Evolutionary conservation across 208 protist genomes (phyloP).

Genomic region (Acanthamoeba sp.): DNA sequence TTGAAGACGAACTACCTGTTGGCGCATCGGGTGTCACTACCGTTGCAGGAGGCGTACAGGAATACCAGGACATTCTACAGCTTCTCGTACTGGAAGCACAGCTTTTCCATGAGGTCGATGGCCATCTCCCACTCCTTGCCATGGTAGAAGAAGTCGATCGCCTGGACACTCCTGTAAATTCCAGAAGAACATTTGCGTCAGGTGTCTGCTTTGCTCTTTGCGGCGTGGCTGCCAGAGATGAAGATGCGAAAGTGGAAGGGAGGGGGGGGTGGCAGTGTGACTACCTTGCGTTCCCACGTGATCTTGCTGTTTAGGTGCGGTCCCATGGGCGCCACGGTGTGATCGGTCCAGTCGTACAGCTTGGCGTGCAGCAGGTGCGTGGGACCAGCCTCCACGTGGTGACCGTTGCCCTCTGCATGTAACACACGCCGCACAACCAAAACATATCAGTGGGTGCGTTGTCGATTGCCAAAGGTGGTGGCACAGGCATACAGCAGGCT

Average conservation of each 20-base stretch:
- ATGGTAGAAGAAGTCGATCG: constrained; percentile 83
- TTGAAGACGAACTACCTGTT: no score
- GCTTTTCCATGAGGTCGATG: constrained; percentile 76
- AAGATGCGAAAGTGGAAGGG: no score
- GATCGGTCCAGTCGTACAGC: constrained; percentile 78
- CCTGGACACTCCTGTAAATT: constrained; percentile 70
- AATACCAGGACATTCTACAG: constrained; percentile 76
- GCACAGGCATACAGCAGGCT: not conserved
- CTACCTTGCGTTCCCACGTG: constrained; percentile 75
- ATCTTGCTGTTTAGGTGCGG: constrained; percentile 9
- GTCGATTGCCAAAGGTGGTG: not conserved
- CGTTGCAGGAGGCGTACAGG: no score
- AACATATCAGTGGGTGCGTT: not conserved
- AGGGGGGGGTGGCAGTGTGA: not conserved
- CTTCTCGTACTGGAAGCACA: constrained; percentile 77
- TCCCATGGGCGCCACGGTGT: constrained; percentile 55
- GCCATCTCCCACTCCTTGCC: constrained; percentile 84
- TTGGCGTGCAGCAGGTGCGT: constrained; percentile 84
- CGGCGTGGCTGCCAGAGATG: no score
- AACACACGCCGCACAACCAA: not conserved
- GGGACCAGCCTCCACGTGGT: constrained; percentile 79
- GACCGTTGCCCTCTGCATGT: constrained; percentile 26
- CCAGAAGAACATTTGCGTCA: not conserved
- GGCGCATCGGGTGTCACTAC: no score
- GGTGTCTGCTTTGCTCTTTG: not conserved